Base-by-base conservation (phyloP, 2,329 filamentous ascomycete species). In the Thielaviopsis populi region DNA sequence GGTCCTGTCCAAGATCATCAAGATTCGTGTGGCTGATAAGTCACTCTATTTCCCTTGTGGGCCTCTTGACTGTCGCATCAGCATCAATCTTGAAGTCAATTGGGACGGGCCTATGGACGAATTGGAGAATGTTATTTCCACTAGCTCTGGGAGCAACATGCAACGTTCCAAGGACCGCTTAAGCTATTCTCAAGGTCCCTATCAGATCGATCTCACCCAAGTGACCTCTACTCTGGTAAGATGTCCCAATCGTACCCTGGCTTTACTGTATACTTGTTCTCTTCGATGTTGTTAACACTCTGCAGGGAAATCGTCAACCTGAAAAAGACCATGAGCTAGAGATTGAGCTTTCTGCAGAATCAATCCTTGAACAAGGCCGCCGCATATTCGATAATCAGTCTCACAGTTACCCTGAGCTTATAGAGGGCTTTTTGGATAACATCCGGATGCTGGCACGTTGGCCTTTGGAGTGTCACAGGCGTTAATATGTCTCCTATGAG, bases 151-250 rank as follows among this genome's bases (percentile, higher is more conserved):
- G 68, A 58, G 58, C 17, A 48, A 60, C 11, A 63, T 63, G 50
- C 73, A 74, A 68, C 84, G 91, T 6, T 85, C 83, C 69, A 99
- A 99, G 74, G 91, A 99, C 73, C 83, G 94, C 19, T 78, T 99
- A 72, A 95, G 89, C 71, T 99, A 99, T 75, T 85, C 81, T 10
- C 95, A 97, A 72, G 81, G 91, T 48, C 84, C 83, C 63, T 96
- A 95, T 72, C 89, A 94, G 72, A 82, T 99, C 69, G 94, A 99
- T 74, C 77, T 99, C 61, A 99, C 94, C 0, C 91, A 96, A 73
- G 94, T 99, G 50, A 87, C 84, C 11, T 80, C 79, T 60, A 70
- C 71, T 5, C 68, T 69, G 37, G 76, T 78, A 72, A 67, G 76
- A 24, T 50, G 8, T 10, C 46, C 72, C 56, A 59, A 8, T 7